Evolutionary conservation across 225 moss, liverwort and hornwort species (phyloP).

Genomic region (Sphagnum contortum): DNA sequence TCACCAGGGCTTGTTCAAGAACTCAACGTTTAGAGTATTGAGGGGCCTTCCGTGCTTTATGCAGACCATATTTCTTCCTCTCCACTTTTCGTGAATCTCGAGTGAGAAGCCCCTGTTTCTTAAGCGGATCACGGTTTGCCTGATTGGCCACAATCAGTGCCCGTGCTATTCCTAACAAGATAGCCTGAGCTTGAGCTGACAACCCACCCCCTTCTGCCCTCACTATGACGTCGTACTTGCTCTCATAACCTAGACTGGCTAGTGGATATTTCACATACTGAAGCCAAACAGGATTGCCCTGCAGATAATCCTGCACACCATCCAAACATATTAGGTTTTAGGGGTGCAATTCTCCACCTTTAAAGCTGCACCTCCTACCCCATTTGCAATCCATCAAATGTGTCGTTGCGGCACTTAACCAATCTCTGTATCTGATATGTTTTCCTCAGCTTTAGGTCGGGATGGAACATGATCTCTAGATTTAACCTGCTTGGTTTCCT

Average conservation of each 20-base stretch:
- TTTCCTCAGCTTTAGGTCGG: no score
- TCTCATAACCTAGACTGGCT: constrained; percentile 82
- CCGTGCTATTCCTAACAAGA: constrained; percentile 80
- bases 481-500: no score
- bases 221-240: constrained; percentile 76
- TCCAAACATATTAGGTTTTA: background rate
- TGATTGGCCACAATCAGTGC: constrained; percentile 81
- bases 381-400: no score
- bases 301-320: constrained; percentile 70
- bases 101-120: constrained; percentile 92
- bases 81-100: constrained; percentile 87
- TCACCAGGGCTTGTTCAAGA: no score
- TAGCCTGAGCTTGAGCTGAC: constrained; percentile 92
- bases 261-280: constrained; percentile 90
- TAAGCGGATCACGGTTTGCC: constrained; percentile 87
- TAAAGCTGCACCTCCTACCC: background rate
- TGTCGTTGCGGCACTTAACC: no score
- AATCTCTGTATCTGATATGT: no score
- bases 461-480: no score
- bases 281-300: constrained; percentile 54
- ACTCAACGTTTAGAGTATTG: constrained; percentile 48
- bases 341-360: background rate
- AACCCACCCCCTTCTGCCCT: constrained; percentile 81
- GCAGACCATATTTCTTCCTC: constrained; percentile 94
- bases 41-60: constrained; percentile 75